Evolutionary conservation across 306 rosid species (phyloP), one percentile per base, ranked within the genome.

Genomic region (Castanea crenata): DNA sequence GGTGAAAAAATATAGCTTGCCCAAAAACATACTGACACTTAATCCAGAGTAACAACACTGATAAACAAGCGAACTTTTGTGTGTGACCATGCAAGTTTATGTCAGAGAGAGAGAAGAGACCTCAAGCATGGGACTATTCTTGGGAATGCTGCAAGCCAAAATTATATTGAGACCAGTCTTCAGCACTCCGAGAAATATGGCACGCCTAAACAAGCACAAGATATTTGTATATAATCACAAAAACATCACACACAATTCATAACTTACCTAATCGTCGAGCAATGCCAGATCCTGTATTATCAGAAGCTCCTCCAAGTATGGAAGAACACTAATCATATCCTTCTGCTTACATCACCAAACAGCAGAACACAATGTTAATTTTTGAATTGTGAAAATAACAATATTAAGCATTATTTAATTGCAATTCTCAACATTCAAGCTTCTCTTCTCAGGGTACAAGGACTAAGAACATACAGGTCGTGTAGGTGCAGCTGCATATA

Each of bases 401-500:
- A 14, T n/a, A 2, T n/a, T 52, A 7, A 31, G 56, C 10, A 12
- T n/a, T 6, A 35, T 35, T 8, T 35, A 34, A 65, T 49, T 27
- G 51, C 23, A 23, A 59, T 29, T 35, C 18, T 29, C 16, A 46
- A 46, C 52, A 46, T 46, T 11, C 14, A 0, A 35, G 52, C 52
- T 46, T 10, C 14, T 46, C 52, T 46, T 11, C 18, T 4, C 2
- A 27, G 5, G 68, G 5, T 21, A 31, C 38, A 74, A 52, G 44
- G 74, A 61, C 71, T 46, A 32, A 52, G 25, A 85, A 81, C 92
- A 83, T 76, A 91, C 98, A 21, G 97, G 95, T 8, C 92, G 82
- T 55, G 92, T 90, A 15, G 92, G 84, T 73, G 97, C 97, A 23
- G 98, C 97, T 55, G 94, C 99, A 81, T 93, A 93, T 75, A 95